Base-by-base conservation (phyloP, 345 rosid genomes). In the Citrus sp. region DNA sequence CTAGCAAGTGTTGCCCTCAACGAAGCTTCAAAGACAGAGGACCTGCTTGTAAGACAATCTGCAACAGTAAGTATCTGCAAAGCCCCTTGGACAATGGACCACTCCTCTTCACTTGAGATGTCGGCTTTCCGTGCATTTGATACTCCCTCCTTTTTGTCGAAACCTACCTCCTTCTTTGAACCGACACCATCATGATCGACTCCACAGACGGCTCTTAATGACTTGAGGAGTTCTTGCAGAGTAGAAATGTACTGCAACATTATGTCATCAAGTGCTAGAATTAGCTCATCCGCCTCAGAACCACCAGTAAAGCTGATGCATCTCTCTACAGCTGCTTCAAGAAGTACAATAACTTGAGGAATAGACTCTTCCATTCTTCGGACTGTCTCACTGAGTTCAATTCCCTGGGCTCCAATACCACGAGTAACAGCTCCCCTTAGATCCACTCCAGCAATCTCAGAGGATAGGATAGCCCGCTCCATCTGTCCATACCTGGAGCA, bases 21-120 rank as follows among this genome's bases (percentile, higher is more conserved):
- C 27, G 97, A 89, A 76, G 97, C 99, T 85, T 96, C 99, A 81
- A 92, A 94, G 71, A 94, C 95, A 8, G 99, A 92, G 69, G 97
- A 96, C 77, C 99, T 85, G 89, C 98, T 92, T 4, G 97, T 92
- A 49, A 96, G 89, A 85, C 97, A 92, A 83, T 96, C 99, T 83
- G 97, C 97, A 58, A 96, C 98, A 12, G 98, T 96, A 27, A 96
- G 93, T 81, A 96, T 88, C 85, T 96, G 99, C 77, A 96, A 76
- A 68, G 98, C 95, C 81, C 98, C 99, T 81, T 94, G 98, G 69
- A 96, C 97, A 70, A 96, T 94, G 72, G 99, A 96, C 99, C 99
- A 96, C 85, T 96, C 99, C 86, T 92, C 97, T 75, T 96, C 99
- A 84, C 90, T 94, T 30, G 98, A 96, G 63, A 87, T 81, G 72